Base-by-base conservation (phyloP, 148 eudicot genomes). In the Nepenthes mirabilis region DNA sequence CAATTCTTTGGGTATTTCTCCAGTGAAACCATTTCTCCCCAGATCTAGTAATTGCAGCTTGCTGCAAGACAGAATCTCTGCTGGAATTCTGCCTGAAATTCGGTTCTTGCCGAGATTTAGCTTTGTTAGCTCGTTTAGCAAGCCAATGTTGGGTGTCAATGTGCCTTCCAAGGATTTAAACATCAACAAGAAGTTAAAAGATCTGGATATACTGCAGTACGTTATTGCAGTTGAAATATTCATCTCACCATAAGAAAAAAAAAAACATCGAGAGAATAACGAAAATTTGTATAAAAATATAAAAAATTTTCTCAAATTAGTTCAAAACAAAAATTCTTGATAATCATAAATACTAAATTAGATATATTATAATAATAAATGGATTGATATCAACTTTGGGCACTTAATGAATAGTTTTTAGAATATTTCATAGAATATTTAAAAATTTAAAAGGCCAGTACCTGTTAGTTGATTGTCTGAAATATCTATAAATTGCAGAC, bases 391-490 rank as follows among this genome's bases (percentile, higher is more conserved):
- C 23, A 23, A 23, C 0, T 23, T 23, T 23, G 23, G 23, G 23
- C 23, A 23, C 52, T 5, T 49, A 2, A 11, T 49, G 52, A n/a
- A 5, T 49, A 5, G 10, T 49, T 49, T 49, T 49, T 11, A 6
- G 4, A 40, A 40, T 40, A 40, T 3, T 40, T 40, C 45, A 40
- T 40, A 8, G 45, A 40, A 40, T 4, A 40, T 8, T 40, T 4
- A 23, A 23, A 23, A 4, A 40, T 40, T 3, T 40, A 8, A 40
- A 40, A 3, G 57, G 8, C 45, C 45, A 53, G 60, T 50, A 66
- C 97, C 97, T 13, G 80, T 56, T 55, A 94, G 77, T 66, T 75
- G 65, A 57, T 94, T 94, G 65, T 84, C 85, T 56, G 99, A 94
- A 14, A 94, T 43, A 70, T 94, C 99, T 33, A 94, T 68, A 57